phyloP scores from a whole-genome alignment of 805 yeast species.

The Cyberlindnera japonica region DNA sequence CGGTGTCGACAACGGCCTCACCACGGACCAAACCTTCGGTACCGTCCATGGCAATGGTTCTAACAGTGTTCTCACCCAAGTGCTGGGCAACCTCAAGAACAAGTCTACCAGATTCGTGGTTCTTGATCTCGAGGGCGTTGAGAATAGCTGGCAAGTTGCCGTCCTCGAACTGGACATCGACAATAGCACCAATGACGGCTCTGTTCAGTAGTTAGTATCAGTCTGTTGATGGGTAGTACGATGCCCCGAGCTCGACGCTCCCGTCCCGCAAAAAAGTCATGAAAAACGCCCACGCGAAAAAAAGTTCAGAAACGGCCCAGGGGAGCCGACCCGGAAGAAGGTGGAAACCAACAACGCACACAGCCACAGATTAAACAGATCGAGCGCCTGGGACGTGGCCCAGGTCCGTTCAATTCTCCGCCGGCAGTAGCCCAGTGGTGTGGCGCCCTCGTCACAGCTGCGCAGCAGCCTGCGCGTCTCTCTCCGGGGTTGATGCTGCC shows the following conservation, averaged over 20 bases:
- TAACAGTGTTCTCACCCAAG: constrained; percentile 99
- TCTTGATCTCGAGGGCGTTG: constrained; percentile 90
- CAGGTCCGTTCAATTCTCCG: too few species aligned
- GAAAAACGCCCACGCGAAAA: constrained; percentile 5
- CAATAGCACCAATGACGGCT: constrained; percentile 99
- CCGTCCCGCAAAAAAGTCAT: background rate
- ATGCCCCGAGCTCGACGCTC: background rate
- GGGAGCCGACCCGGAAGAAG: background rate
- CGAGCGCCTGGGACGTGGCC: too few species aligned
- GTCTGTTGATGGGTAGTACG: background rate
- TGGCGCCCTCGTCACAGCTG: too few species aligned
- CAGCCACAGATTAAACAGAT: too few species aligned
- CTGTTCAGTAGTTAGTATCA: constrained; percentile 37
- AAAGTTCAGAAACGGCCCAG: background rate
- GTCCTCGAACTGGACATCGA: constrained; percentile 97
- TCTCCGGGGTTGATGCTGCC: too few species aligned
- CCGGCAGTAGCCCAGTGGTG: too few species aligned
- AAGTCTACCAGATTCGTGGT: constrained; percentile 69
- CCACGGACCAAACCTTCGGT: constrained; percentile 99
- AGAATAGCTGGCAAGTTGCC: constrained; percentile 96
- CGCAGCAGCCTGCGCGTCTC: too few species aligned
- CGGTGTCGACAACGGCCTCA: constrained; percentile 85
- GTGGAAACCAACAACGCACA: background rate
- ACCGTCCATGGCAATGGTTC: constrained; percentile 99
- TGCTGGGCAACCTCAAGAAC: constrained; percentile 99